These are phyloP conservation scores for Fusarium penzigii DNA, from an alignment of 2,329 filamentous ascomycete genomes.

Conservation along the genomic window DNA sequence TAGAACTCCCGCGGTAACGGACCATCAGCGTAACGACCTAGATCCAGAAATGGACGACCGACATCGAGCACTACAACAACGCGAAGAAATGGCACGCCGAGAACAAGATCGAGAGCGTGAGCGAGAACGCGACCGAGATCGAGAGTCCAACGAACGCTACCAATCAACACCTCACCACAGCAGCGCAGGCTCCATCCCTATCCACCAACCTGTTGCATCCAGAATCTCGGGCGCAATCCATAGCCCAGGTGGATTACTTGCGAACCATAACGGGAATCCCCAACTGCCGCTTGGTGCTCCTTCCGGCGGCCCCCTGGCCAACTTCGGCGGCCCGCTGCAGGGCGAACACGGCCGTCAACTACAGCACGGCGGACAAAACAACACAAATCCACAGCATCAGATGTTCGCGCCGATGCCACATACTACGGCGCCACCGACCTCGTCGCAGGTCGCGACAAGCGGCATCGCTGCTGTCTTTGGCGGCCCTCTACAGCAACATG, in stretches of 20 bases:
- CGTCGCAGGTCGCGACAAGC: constrained; percentile 58
- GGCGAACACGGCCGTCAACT: constrained; percentile 52
- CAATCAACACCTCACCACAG: constrained; percentile 77
- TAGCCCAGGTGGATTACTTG: constrained; percentile 85
- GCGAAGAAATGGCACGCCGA: constrained; percentile 48
- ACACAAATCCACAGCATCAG: constrained; percentile 50
- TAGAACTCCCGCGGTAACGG: constrained; percentile 44
- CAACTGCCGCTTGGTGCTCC: constrained; percentile 54
- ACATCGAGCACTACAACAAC: constrained; percentile 47
- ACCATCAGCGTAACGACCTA: constrained; percentile 46
- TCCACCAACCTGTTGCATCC: constrained; percentile 92
- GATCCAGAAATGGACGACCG: constrained; percentile 52
- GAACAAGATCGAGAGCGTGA: constrained; percentile 51
- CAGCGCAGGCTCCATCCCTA: constrained; percentile 82
- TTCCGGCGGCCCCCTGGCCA: constrained; percentile 47
- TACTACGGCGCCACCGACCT: constrained; percentile 50
- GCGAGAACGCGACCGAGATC: constrained; percentile 53
- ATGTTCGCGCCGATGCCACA: constrained; percentile 59
- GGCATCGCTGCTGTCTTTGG: constrained; percentile 68
- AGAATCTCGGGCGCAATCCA: constrained; percentile 81
- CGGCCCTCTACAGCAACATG: constrained; percentile 67
- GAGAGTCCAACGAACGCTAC: constrained; percentile 67
- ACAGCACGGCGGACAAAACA: constrained; percentile 53
- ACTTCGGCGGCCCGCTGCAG: constrained; percentile 58
- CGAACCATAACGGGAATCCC: constrained; percentile 66